Evolutionary conservation across 148 eudicot genomes (phyloP).

Genomic region (Rhododendron vialii): DNA sequence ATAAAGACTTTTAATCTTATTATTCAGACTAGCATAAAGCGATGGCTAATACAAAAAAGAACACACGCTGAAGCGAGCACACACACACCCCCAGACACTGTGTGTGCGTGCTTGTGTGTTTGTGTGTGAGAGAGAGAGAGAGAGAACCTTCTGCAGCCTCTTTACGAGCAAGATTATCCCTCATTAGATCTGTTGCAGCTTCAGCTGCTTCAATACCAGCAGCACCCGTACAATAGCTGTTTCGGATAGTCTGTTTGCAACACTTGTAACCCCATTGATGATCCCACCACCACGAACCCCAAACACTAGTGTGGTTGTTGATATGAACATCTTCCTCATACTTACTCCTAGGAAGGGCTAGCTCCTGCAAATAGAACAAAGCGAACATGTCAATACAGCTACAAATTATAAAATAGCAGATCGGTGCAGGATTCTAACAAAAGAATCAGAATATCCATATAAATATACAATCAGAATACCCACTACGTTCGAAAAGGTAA

Average conservation of each 20-base stretch:
- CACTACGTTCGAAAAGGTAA: neutral
- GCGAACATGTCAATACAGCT: neutral
- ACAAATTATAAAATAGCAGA: neutral
- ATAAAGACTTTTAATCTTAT: neutral
- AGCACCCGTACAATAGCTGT: constrained; percentile 88
- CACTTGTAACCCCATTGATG: constrained; percentile 94
- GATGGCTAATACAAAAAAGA: neutral
- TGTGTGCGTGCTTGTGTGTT: rapidly evolving
- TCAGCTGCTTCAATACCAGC: constrained; percentile 93
- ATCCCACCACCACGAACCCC: constrained; percentile 97
- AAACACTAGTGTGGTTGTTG: constrained; percentile 74
- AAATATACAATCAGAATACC: neutral
- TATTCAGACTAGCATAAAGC: neutral
- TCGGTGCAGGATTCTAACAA: neutral
- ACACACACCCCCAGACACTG: too few species aligned
- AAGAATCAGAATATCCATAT: neutral
- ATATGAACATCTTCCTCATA: constrained; percentile 81
- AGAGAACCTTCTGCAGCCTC: constrained; percentile 75
- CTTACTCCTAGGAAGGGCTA: constrained; percentile 72
- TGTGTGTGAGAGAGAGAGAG: constrained; percentile 1
- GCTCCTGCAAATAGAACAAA: constrained; percentile 39
- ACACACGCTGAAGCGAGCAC: neutral
- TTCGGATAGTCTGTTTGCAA: constrained; percentile 64
- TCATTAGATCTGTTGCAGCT: constrained; percentile 82
- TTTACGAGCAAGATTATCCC: constrained; percentile 88